Percentiles rank a stretch among this genome's conserved stretches.
Conservation (phyloP, 768 basidiomycete genomes). For the Serendipita sp. region DNA sequence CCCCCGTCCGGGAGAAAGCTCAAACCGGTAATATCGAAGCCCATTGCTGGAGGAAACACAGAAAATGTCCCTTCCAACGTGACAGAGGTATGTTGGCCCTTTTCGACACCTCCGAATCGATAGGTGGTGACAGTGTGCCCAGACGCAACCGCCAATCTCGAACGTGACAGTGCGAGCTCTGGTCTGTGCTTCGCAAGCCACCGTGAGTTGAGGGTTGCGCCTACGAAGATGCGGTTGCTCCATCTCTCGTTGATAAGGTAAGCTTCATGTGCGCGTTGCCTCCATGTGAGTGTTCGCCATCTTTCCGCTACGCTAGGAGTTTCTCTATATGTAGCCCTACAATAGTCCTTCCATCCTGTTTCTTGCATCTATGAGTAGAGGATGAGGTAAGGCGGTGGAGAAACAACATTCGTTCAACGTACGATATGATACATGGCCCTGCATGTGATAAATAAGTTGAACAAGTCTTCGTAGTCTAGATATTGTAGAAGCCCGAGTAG, state of each 20-base stretch:
- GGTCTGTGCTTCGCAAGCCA: slow-evolving; percentile 47
- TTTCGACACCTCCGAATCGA: slow-evolving; percentile 23
- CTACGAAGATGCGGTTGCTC: slow-evolving; percentile 35
- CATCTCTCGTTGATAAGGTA: slow-evolving; percentile 36
- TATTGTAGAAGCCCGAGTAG: neutral
- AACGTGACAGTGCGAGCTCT: slow-evolving; percentile 34
- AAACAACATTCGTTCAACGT: neutral
- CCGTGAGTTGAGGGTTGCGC: slow-evolving; percentile 44
- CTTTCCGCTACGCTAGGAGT: neutral
- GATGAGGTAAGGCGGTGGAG: neutral
- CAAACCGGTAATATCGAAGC: slow-evolving; percentile 40
- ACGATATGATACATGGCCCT: neutral
- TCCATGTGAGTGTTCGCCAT: neutral
- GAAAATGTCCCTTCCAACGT: slow-evolving; percentile 31
- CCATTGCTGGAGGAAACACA: slow-evolving; percentile 18
- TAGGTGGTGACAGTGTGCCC: slow-evolving; percentile 45
- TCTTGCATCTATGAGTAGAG: neutral
- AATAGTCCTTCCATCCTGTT: neutral
- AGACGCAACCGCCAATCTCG: slow-evolving; percentile 45
- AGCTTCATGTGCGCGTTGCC: neutral
- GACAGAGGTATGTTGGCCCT: slow-evolving; percentile 19
- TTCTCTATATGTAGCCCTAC: neutral
- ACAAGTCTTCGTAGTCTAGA: neutral
- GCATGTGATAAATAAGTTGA: neutral
- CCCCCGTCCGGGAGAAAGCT: slow-evolving; percentile 32